These are phyloP conservation scores for Thielaviopsis euricoi DNA, from an alignment of 2,329 filamentous ascomycete species.

Conservation along the genomic window DNA sequence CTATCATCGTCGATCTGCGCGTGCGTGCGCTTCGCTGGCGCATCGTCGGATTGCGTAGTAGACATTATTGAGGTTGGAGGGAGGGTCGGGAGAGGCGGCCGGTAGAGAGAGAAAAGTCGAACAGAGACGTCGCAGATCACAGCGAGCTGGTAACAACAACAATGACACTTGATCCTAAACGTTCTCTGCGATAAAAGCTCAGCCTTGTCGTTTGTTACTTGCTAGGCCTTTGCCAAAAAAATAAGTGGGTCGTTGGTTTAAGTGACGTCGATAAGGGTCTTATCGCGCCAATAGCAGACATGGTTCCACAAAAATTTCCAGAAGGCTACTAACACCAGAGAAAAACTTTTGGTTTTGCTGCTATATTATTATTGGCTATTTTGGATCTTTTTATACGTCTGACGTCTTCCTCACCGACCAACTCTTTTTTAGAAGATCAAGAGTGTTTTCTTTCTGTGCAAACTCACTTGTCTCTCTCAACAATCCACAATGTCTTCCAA, in stretches of 20 bases:
- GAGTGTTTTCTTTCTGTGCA: not conserved
- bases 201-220: slow-evolving; percentile 1
- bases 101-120: not conserved
- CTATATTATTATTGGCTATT: not conserved
- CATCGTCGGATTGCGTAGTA: slow-evolving; percentile 4
- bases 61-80: not conserved
- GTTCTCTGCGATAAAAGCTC: too few species aligned
- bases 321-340: slow-evolving; percentile 5
- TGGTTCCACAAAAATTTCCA: slow-evolving; percentile 5
- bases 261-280: slow-evolving; percentile 6
- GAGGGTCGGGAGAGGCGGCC: not conserved
- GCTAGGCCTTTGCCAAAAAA: not conserved
- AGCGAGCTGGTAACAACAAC: too few species aligned
- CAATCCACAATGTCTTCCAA: slow-evolving; percentile 6
- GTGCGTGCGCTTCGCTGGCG: slow-evolving; percentile 30
- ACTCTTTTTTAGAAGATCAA: too few species aligned
- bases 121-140: too few species aligned
- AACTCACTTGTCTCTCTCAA: not conserved
- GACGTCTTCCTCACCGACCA: too few species aligned
- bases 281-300: slow-evolving; percentile 8
- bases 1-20: slow-evolving; percentile 30
- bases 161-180: too few species aligned
- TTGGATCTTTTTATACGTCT: too few species aligned
- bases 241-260: not conserved
- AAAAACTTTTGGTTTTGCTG: slow-evolving; percentile 2